Evolutionary conservation across 352 stramenopile genomes (phyloP).

Genomic region (Blastocystis sp.): DNA sequence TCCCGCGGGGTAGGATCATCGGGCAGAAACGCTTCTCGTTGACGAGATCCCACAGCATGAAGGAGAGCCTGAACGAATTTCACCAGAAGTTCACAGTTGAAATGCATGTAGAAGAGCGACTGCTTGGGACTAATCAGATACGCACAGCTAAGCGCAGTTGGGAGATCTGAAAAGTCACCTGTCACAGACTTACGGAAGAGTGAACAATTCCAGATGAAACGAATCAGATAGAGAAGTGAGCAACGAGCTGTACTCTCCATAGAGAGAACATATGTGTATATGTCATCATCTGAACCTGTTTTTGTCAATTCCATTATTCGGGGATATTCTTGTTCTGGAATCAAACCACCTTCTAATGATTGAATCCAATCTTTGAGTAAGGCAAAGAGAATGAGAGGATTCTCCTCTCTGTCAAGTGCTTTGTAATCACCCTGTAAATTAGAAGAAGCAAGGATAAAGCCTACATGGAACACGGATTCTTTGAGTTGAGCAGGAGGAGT

Average conservation of each 20-base stretch:
- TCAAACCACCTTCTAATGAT: conserved; percentile 22
- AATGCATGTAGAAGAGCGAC: neutral
- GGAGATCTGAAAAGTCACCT: neutral
- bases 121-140: neutral
- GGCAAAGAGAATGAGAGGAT: neutral
- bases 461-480: neutral
- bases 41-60: neutral
- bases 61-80: neutral
- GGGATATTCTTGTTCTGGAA: neutral
- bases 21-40: conserved; percentile 22
- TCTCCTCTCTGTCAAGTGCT: neutral
- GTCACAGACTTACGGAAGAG: neutral
- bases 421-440: conserved; percentile 17
- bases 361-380: conserved; percentile 30
- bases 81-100: neutral
- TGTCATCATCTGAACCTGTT: neutral
- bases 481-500: neutral
- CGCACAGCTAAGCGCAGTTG: neutral
- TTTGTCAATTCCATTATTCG: neutral
- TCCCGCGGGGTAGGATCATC: neutral
- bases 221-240: conserved; percentile 16
- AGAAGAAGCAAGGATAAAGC: neutral
- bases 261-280: neutral
- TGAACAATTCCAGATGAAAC: conserved; percentile 1
- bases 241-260: neutral